Base-by-base conservation (phyloP, 2,329 filamentous ascomycete species). In the Alternaria sp. region DNA sequence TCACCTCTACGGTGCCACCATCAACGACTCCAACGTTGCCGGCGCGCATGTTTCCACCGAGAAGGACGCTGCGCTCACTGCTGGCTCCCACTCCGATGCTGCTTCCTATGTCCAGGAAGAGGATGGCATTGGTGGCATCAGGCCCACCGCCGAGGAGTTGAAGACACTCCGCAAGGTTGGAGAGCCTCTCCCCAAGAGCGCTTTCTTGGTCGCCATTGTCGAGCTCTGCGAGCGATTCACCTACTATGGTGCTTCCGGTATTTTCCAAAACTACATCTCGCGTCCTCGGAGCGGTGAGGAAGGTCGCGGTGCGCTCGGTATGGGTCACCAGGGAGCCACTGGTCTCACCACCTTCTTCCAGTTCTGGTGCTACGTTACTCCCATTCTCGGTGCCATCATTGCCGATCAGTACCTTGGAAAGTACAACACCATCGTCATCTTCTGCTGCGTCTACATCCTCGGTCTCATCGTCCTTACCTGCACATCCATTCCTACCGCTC, bases 331-430 rank as follows among this genome's bases (percentile, higher is more conserved):
- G 55, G 81, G 80, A 53, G 81, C 83, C 10, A 84, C 83, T 55
- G 82, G 81, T 58, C 73, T 84, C 9, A 81, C 79, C 12, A 79
- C 78, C 4, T 84, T 84, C 74, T 84, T 84, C 74, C 77, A 80
- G 69, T 79, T 80, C 62, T 80, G 75, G 76, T 80, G 77, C 65
- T 79, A 80, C 58, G 70, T 70, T 63, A 75, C 60, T 50, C 66
- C 55, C 10, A 67, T 64, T 54, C 47, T 59, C 10, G 58, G 83
- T 59, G 85, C 85, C 43, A 76, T 86, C 59, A 81, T 85, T 32
- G 90, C 91, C 32, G 91, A 93, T 81, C 86, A 89, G 68, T 90
- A 90, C 75, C 85, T 87, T 77, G 90, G 91, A 61, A 89, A 90
- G 66, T 93, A 88, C 83, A 87, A 88, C 75, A 92, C 90, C 44